These are phyloP conservation scores for Thielaviopsis ethacetica DNA, from an alignment of 2,329 filamentous ascomycete genomes.

Conservation along the genomic window DNA sequence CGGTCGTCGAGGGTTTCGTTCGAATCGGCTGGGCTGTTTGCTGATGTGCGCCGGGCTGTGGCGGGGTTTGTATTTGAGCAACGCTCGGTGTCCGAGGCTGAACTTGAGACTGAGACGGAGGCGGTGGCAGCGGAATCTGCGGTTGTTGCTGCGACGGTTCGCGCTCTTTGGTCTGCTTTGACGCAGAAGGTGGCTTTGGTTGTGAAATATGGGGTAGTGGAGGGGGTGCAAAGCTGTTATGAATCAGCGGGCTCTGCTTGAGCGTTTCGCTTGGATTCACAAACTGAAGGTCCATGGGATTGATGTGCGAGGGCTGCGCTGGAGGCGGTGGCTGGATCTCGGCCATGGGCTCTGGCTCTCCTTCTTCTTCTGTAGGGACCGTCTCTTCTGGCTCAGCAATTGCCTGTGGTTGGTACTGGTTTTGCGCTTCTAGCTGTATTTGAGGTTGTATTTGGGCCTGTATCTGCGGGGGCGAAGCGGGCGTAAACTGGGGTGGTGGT, in stretches of 20 bases:
- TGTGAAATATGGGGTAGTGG: slow-evolving; percentile 1
- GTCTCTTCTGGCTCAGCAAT: not conserved
- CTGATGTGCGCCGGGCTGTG: slow-evolving; percentile 14
- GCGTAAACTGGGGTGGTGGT: slow-evolving; percentile 13
- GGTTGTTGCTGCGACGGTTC: slow-evolving; percentile 21
- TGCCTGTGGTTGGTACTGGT: slow-evolving; percentile 10
- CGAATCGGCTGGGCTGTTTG: slow-evolving; percentile 17
- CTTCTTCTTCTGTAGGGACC: not conserved
- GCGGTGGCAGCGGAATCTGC: slow-evolving; percentile 17
- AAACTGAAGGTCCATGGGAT: slow-evolving; percentile 12
- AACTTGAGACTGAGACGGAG: slow-evolving; percentile 12
- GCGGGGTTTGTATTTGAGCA: slow-evolving; percentile 8
- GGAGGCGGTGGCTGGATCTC: slow-evolving; percentile 1
- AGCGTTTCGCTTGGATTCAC: slow-evolving; percentile 9
- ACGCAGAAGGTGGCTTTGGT: not conserved
- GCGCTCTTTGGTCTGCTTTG: slow-evolving; percentile 21
- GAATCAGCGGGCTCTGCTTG: slow-evolving; percentile 6
- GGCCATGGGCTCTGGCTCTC: slow-evolving; percentile 9
- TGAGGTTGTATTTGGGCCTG: slow-evolving; percentile 15
- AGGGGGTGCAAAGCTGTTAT: slow-evolving; percentile 7
- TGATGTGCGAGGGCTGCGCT: slow-evolving; percentile 11
- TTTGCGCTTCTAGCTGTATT: slow-evolving; percentile 13
- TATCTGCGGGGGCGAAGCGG: slow-evolving; percentile 12
- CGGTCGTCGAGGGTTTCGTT: slow-evolving; percentile 20
- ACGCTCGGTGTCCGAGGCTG: slow-evolving; percentile 10